Base-by-base conservation (phyloP, 192 early-diverging fungal genomes). In the Linnemannia exigua region DNA sequence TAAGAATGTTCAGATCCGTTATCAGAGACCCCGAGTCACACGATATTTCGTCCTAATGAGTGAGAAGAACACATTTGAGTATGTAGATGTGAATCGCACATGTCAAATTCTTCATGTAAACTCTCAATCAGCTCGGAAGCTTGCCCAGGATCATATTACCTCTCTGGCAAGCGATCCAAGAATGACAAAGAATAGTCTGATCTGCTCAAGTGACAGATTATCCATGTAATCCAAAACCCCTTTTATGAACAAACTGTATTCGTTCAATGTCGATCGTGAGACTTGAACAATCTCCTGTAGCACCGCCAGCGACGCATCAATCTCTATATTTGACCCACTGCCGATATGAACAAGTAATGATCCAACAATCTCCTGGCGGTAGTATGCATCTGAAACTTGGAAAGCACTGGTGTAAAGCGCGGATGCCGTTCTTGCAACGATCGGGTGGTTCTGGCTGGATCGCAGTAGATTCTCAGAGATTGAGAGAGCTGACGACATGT, bases 281-380 rank as follows among this genome's bases (percentile, higher is more conserved):
- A 51, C 74, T 20, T 88, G 76, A 6, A 91, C 92, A 15, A 96
- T 89, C 20, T 89, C 79, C 61, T 92, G 82, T 31, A 92, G 77
- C 2, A 93, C 91, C 12, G 88, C 82, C 19, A 95, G 61, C 1
- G 95, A 92, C 1, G 93, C 91, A 79, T 95, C 91, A 28, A 95
- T 89, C 68, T 95, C 94, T 72, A 88, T 82, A 14, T 73, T 71
- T 22, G 85, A 89, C 12, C 94, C 94, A 67, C 95, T 95, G 50
- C 95, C 95, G 54, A 96, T 94, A 74, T 96, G 95, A 22, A 93
- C 92, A 1, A 95, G 93, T 41, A 96, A 79, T n/a, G 92, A 92
- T n/a, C 91, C 93, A 54, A 95, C 87, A 33, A 95, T 94, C 87
- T 96, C 95, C 71, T 95, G 94, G n/a, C 93, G 92, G 78, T 95